Conservation (phyloP, 73 alveolate genomes). For the Paramecium pentaurelia region DNA sequence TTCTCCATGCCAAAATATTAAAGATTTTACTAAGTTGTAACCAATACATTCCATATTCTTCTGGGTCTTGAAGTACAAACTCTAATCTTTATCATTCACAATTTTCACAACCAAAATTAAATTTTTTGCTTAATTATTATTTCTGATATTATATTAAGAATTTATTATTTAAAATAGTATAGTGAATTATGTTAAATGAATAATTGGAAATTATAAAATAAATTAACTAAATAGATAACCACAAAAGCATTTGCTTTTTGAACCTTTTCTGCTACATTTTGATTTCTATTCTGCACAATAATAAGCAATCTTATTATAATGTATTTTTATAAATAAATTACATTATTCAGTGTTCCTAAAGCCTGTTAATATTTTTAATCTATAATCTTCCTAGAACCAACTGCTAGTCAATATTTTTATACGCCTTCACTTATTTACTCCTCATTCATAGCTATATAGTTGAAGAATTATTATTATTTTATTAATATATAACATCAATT, state of each 20-base stretch:
- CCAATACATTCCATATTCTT: constrained; percentile 96
- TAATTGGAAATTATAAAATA: no score
- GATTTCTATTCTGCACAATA: constrained; percentile 60
- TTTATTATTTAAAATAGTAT: not conserved
- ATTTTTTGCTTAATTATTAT: constrained; percentile 51
- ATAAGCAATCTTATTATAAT: constrained; percentile 65
- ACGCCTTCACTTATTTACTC: constrained; percentile 58
- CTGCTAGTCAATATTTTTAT: constrained; percentile 79
- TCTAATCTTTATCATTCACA: constrained; percentile 90
- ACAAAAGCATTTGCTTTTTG: constrained; percentile 80
- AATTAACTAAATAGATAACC: constrained; percentile 70
- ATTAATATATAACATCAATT: not conserved
- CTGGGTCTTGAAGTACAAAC: constrained; percentile 97
- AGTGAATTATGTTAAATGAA: not conserved
- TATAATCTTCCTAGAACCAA: constrained; percentile 86
- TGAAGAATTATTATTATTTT: not conserved
- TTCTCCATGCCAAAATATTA: constrained; percentile 84
- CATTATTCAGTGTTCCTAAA: constrained; percentile 69
- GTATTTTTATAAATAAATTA: constrained; percentile 60
- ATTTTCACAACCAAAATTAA: constrained; percentile 75
- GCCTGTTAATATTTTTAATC: constrained; percentile 81
- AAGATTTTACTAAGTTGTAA: constrained; percentile 94
- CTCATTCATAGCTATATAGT: constrained; percentile 10
- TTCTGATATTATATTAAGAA: not conserved
- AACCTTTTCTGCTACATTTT: constrained; percentile 86